Conservation (phyloP, 2,329 filamentous ascomycete species). For the Colletotrichum tofieldiae region DNA sequence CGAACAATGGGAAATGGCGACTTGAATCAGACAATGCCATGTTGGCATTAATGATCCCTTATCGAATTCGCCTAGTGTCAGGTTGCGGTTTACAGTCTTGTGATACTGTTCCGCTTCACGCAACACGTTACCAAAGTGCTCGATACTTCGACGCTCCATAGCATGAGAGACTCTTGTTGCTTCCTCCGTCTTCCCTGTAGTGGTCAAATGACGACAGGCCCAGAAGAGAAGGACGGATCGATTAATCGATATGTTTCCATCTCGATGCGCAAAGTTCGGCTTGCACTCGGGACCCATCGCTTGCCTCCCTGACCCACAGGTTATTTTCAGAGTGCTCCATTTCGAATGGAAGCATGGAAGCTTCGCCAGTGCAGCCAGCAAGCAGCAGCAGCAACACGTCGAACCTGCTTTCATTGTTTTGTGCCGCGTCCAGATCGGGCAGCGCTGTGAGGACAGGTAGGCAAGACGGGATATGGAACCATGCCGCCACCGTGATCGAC, state of each 20-base stretch:
- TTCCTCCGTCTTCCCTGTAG: background rate
- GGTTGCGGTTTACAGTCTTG: background rate
- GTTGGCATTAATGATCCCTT: background rate
- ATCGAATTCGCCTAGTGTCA: background rate
- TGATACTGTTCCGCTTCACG: background rate
- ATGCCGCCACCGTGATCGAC: background rate
- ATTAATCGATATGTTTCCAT: slow-evolving; percentile 19
- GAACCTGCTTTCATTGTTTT: background rate
- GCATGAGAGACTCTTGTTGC: background rate
- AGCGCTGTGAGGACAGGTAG: background rate
- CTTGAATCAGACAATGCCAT: slow-evolving; percentile 9
- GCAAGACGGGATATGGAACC: background rate
- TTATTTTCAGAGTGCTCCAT: slow-evolving; percentile 1
- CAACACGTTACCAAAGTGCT: background rate
- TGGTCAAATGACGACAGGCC: background rate
- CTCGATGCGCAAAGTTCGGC: background rate
- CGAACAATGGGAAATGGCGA: background rate
- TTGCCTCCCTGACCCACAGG: background rate
- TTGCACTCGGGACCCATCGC: background rate
- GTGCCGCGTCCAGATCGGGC: background rate
- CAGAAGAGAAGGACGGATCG: background rate
- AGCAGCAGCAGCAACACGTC: background rate
- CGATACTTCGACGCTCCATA: background rate
- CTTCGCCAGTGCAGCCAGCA: background rate
- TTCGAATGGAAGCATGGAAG: background rate